phyloP scores from a whole-genome alignment of 306 rosid genomes.

The Acmispon strigosus region DNA sequence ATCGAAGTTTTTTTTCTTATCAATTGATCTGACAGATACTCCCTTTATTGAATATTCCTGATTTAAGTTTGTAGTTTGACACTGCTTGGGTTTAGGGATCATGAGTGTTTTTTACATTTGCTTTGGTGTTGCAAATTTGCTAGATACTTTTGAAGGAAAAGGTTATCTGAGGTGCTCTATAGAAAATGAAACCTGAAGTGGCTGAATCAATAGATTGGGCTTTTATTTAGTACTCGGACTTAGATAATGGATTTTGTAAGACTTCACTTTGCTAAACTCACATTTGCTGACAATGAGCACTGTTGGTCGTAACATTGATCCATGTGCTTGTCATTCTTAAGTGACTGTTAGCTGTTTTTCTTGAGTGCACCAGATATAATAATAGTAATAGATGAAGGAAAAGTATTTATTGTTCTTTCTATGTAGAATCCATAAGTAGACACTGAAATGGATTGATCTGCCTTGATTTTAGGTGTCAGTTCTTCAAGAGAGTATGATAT shows the following conservation, averaged over 20 bases:
- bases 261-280: background rate
- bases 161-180: background rate
- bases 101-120: background rate
- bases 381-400: background rate
- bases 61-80: background rate
- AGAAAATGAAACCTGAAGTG: background rate
- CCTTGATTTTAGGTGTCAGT: background rate
- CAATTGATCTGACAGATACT: no score
- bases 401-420: background rate
- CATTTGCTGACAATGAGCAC: background rate
- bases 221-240: background rate
- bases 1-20: background rate
- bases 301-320: background rate
- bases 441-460: background rate
- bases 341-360: background rate
- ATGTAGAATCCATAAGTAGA: background rate
- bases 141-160: background rate
- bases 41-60: background rate
- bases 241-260: background rate
- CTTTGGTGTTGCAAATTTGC: background rate
- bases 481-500: conserved; percentile 2
- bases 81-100: background rate
- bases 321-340: background rate
- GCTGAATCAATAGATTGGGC: background rate
- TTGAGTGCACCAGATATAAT: background rate